Base-by-base conservation (phyloP, 225 moss, liverwort and hornwort species). In the Antitrichia curtipendula region DNA sequence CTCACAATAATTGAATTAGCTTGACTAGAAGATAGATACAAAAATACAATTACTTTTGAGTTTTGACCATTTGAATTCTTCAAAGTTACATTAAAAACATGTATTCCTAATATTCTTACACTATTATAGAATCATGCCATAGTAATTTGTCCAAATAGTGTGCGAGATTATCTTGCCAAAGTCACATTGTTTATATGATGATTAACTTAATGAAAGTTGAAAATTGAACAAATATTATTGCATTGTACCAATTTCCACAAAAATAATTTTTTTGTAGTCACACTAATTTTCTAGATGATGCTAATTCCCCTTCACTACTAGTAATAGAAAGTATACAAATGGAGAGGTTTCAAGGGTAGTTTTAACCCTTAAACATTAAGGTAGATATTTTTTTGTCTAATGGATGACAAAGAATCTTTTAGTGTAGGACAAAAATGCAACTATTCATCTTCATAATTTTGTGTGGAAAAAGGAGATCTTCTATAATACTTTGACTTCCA, bases 111-210 rank as follows among this genome's bases (percentile, higher is more conserved):
- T 2, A 47, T 47, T 31, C 9, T 28, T 19, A 31, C 31, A 1
- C 18, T 18, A 45, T 2, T 2, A 7, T 31, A 74, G 1, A 18
- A 41, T 15, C 1, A 3, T 41, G 25, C 15, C 15, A 41, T 1
- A 69, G 1, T 63, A 32, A 16, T 17, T 50, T 53, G 9, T 53
- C 13, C 3, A 20, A 23, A 54, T 53, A 9, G 9, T 36, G 2
- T 36, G 8, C 53, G 23, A 36, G 14, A 36, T 76, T 36, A 23
- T 3, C 1, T 23, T 53, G 50, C 9, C 1, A 52, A 50, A 34
- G 5, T 29, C 0, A 34, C 8, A 22, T 1, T 52, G 1, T 52
- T 36, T 52, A 8, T 0, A 36, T 23, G 36, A 8, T 36, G 0
- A 76, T 53, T 34, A 13, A 52, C 34, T 8, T 36, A 36, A 9